Base-by-base conservation (phyloP, 2,329 filamentous ascomycete genomes). In the Xylariomycetidae sp. region DNA sequence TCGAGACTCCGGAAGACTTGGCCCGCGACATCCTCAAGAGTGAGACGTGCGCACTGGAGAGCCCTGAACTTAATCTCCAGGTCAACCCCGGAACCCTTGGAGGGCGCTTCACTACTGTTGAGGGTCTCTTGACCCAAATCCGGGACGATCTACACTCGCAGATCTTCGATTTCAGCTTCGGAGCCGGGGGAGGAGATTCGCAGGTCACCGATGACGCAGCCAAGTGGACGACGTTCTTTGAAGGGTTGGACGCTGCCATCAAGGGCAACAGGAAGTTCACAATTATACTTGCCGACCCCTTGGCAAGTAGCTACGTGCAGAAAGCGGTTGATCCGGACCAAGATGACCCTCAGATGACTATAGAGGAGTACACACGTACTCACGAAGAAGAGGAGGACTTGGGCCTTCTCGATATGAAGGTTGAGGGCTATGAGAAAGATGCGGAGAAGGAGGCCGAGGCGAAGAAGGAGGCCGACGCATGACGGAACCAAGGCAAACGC, bases 1-100 rank as follows among this genome's bases (percentile, higher is more conserved):
- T 96, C 35, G 69, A 79, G 38, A 77, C 64, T 20, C 56, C 67
- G 19, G 72, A 79, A 38, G 92, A 98, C 58, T 72, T 98, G 26
- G 82, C 81, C 10, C 79, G 92, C 43, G 92, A 98, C 54, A 94
- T 98, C 40, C 80, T 98, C 52, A 98, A 98, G 69, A 88, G 85
- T 47, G 92, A 98, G 61, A 92, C 84, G 17, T 96, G 92, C 55
- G 81, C 79, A 10, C 72, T 98, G 40, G 77, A 82, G 52, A 94
- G 88, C 57, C 84, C 87, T 1, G 89, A 98, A 56, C 79, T 96
- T 13, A 77, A 82, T 47, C 78, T 98, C 9, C 77, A 80, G 33
- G 87, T 96, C 43, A 88, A 94, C 60, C 88, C 90, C 0, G 92
- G 92, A 36, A 98, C 92, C 0, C 77, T 98, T 13, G 92, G 92